A percentile compares a stretch with the other conserved stretches of the same genome.
These are phyloP conservation scores for Boletus insuetus DNA, from an alignment of 768 basidiomycete genomes.

Conservation along the genomic window DNA sequence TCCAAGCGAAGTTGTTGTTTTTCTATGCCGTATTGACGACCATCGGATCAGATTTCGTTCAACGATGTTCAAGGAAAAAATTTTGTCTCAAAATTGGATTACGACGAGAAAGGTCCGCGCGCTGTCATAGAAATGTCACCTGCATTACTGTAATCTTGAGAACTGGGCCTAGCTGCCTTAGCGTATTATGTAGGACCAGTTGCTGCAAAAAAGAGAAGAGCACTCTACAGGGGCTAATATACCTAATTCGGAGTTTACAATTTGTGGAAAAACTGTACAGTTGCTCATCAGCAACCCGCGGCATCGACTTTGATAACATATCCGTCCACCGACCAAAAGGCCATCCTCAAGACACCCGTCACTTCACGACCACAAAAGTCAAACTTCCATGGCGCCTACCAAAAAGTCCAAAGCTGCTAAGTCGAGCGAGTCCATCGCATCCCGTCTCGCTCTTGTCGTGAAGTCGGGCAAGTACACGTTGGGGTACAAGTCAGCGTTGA, in stretches of 20 bases:
- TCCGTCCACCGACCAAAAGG: neutral
- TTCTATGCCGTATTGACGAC: neutral
- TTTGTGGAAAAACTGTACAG: slow-evolving; percentile 30
- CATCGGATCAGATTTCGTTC: slow-evolving; percentile 59
- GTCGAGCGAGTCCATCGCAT: slow-evolving; percentile 89
- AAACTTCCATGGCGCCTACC: slow-evolving; percentile 82
- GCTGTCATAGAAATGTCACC: slow-evolving; percentile 77
- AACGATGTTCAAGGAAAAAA: slow-evolving; percentile 63
- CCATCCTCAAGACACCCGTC: slow-evolving; percentile 13
- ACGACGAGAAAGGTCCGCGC: slow-evolving; percentile 67
- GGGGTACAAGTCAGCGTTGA: slow-evolving; percentile 97
- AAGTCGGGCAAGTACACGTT: slow-evolving; percentile 98
- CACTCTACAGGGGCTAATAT: slow-evolving; percentile 3
- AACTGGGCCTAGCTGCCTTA: too few relatives aligned
- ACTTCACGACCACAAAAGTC: slow-evolving; percentile 17
- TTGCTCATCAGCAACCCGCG: slow-evolving; percentile 15
- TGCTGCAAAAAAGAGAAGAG: too few relatives aligned
- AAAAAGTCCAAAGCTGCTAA: slow-evolving; percentile 96
- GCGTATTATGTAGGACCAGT: too few relatives aligned
- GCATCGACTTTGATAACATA: slow-evolving; percentile 13
- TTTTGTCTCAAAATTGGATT: slow-evolving; percentile 79
- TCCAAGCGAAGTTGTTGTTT: slow-evolving; percentile 25
- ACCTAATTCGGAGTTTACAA: slow-evolving; percentile 23
- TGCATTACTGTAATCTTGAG: slow-evolving; percentile 50
- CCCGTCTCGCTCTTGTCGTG: slow-evolving; percentile 92